phyloP scores from a whole-genome alignment of 805 yeast genomes.

The Zygoascus ofunaensis region DNA sequence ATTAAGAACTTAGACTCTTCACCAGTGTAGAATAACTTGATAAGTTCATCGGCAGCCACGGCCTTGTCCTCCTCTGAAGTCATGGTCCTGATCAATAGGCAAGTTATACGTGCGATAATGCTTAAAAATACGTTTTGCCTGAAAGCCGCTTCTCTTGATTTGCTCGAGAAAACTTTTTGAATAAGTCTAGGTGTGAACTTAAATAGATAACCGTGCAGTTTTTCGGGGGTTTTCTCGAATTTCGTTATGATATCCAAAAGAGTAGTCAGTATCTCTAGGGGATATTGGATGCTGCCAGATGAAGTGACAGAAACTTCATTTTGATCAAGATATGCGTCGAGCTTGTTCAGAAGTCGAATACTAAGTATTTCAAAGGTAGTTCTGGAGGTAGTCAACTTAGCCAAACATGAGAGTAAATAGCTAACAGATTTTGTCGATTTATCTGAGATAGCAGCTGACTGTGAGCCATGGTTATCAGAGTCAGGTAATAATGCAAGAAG shows the following conservation, averaged over 20 bases:
- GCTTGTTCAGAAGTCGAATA: constrained; percentile 31
- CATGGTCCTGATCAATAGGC: background rate
- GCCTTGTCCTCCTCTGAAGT: background rate
- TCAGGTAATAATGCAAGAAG: constrained; percentile 44
- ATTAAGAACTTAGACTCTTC: background rate
- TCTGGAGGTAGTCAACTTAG: constrained; percentile 27
- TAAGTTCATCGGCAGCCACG: background rate
- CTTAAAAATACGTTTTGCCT: background rate
- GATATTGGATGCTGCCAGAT: constrained; percentile 9
- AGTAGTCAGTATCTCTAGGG: constrained; percentile 22
- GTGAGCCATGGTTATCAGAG: constrained; percentile 23
- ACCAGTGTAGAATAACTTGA: constrained; percentile 7
- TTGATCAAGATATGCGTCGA: constrained; percentile 18
- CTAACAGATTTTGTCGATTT: constrained; percentile 12
- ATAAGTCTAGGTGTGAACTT: constrained; percentile 17
- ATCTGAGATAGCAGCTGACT: background rate
- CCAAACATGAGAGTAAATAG: constrained; percentile 26
- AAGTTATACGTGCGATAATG: background rate
- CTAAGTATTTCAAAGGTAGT: constrained; percentile 32
- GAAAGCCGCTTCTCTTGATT: background rate
- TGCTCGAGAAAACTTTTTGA: constrained; percentile 8
- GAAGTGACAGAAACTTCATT: background rate
- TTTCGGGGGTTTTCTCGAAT: constrained; percentile 8
- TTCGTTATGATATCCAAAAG: constrained; percentile 21
- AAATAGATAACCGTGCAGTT: constrained; percentile 8